Evolutionary conservation across 129 eudicot species (phyloP).

Genomic region (Artemisia tridentata): DNA sequence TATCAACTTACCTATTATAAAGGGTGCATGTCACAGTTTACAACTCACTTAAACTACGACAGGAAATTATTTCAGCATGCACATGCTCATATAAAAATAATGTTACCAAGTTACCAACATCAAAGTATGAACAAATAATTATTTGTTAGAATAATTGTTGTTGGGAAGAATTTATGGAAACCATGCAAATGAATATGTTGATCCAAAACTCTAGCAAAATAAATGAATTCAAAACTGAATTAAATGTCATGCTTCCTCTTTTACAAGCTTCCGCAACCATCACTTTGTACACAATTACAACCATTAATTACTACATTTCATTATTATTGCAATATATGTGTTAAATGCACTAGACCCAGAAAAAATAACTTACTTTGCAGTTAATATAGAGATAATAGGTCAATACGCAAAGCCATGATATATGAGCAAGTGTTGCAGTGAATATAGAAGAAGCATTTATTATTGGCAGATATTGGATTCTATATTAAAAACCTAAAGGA

Average conservation of each 20-base stretch:
- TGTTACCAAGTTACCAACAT: background rate
- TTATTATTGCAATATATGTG: conserved; percentile 7
- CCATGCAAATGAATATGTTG: conserved; percentile 15
- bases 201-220: conserved; percentile 17
- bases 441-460: conserved; percentile 14
- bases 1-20: too few relatives aligned
- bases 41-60: too few relatives aligned
- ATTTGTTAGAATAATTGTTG: conserved; percentile 1
- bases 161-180: background rate
- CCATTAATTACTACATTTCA: background rate
- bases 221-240: conserved; percentile 21
- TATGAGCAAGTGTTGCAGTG: conserved; percentile 23
- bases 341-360: conserved; percentile 26
- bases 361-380: conserved; percentile 27
- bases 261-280: conserved; percentile 34
- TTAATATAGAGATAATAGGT: conserved; percentile 17
- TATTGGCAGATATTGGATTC: conserved; percentile 30
- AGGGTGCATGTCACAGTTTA: too few relatives aligned
- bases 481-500: conserved; percentile 7
- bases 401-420: conserved; percentile 24
- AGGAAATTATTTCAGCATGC: background rate
- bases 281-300: conserved; percentile 9
- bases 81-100: background rate
- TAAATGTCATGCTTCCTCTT: conserved; percentile 33
- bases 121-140: background rate